phyloP scores from a whole-genome alignment of 169 alveolate species.

The Eimeria sp. region DNA sequence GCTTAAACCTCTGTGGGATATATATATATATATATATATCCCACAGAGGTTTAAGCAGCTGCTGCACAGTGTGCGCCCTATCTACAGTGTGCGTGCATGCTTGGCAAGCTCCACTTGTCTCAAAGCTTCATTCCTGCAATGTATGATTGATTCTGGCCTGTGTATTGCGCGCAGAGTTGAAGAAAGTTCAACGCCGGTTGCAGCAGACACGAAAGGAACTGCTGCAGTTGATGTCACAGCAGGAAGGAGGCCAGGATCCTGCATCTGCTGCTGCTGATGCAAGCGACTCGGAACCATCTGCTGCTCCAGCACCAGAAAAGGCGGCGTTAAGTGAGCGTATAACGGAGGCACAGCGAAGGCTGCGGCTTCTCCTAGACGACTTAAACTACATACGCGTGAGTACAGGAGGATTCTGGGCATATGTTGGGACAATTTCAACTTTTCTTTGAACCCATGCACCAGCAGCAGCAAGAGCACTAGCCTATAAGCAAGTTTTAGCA shows the following conservation, averaged over 20 bases:
- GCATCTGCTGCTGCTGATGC: neutral
- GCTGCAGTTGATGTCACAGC: slow-evolving; percentile 30
- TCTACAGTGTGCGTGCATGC: neutral
- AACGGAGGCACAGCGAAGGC: slow-evolving; percentile 37
- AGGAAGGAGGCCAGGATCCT: neutral
- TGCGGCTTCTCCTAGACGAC: slow-evolving; percentile 61
- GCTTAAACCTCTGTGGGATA: no score
- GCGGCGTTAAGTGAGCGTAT: slow-evolving; percentile 32
- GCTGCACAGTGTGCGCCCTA: neutral
- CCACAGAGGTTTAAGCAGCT: neutral
- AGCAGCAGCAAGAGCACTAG: neutral
- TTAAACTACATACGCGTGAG: slow-evolving; percentile 55
- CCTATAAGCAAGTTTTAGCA: neutral
- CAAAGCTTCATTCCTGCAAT: neutral
- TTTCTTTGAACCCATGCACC: neutral
- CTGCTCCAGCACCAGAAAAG: neutral
- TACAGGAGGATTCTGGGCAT: neutral
- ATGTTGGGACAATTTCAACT: neutral
- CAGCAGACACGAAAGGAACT: slow-evolving; percentile 68
- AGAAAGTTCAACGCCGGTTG: slow-evolving; percentile 62
- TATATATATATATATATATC: no score
- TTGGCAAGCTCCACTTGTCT: neutral
- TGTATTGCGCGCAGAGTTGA: slow-evolving; percentile 35
- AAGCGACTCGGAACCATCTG: neutral
- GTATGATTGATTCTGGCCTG: neutral